phyloP scores from a whole-genome alignment of 257 asterid genomes.

The Gentiana macrophylla region DNA sequence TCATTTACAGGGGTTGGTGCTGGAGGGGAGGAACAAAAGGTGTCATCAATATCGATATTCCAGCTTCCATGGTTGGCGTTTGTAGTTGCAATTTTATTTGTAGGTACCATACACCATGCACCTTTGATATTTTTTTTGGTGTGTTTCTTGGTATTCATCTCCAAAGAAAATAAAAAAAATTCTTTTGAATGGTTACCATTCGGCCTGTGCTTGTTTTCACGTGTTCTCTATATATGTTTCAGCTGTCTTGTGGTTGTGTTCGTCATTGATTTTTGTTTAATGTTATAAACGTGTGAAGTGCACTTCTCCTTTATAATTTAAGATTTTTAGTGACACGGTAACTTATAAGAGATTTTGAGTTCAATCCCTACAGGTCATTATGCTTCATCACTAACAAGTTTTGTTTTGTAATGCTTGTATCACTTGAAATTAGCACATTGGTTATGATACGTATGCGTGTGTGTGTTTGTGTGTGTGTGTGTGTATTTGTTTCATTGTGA shows the following conservation, averaged over 20 bases:
- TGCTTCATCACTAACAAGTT: neutral
- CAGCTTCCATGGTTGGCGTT: slow-evolving; percentile 80
- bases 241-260: neutral
- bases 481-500: no score
- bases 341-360: no score
- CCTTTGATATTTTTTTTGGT: slow-evolving; percentile 16
- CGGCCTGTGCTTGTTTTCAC: neutral
- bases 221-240: neutral
- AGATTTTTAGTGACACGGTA: no score
- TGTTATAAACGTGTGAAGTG: no score
- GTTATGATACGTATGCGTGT: no score
- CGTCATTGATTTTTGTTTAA: no score
- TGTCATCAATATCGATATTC: slow-evolving; percentile 53
- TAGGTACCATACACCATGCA: slow-evolving; percentile 80
- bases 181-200: neutral
- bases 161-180: no score
- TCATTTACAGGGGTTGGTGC: slow-evolving; percentile 73
- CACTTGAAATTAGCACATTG: no score
- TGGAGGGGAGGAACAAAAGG: slow-evolving; percentile 92
- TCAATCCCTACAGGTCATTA: no score
- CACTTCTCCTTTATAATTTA: no score
- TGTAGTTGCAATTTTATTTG: slow-evolving; percentile 85
- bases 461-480: no score
- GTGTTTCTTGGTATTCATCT: neutral
- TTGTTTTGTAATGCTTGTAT: neutral